These are phyloP conservation scores for Exidia glandulosa DNA, from an alignment of 768 basidiomycete species.

Conservation along the genomic window DNA sequence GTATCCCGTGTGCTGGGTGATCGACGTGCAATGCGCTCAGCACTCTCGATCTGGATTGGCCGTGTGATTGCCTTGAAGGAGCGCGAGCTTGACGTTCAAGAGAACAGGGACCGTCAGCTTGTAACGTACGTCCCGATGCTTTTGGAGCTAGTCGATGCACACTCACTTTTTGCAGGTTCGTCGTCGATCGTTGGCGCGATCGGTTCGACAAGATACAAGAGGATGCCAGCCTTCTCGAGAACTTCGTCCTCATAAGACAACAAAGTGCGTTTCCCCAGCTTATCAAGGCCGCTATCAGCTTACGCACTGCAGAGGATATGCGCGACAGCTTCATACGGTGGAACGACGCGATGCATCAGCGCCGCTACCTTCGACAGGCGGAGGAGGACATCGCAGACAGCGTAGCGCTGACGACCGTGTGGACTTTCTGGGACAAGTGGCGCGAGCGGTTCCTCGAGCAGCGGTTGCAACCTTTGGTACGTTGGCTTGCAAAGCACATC, in stretches of 20 bases:
- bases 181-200: slow-evolving; percentile 40
- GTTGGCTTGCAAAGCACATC: slow-evolving; percentile 11
- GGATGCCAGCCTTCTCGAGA: slow-evolving; percentile 70
- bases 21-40: background rate
- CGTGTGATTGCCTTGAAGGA: slow-evolving; percentile 64
- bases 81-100: slow-evolving; percentile 53
- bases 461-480: slow-evolving; percentile 52
- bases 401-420: slow-evolving; percentile 31
- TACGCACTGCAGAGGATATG: slow-evolving; percentile 40
- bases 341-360: slow-evolving; percentile 53
- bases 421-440: slow-evolving; percentile 67
- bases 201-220: slow-evolving; percentile 54
- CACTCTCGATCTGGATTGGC: slow-evolving; percentile 44
- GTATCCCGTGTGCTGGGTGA: background rate
- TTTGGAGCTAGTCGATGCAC: background rate
- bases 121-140: slow-evolving; percentile 25
- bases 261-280: background rate
- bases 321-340: slow-evolving; percentile 62
- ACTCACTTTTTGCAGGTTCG: slow-evolving; percentile 26
- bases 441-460: slow-evolving; percentile 57
- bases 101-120: slow-evolving; percentile 30
- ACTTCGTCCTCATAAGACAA: slow-evolving; percentile 13
- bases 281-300: background rate
- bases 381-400: slow-evolving; percentile 45
- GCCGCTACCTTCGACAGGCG: slow-evolving; percentile 44